Evolutionary conservation across 495 filamentous ascomycete species (phyloP), one percentile per base, ranked within the genome.

Genomic region (Oidiodendron maius): DNA sequence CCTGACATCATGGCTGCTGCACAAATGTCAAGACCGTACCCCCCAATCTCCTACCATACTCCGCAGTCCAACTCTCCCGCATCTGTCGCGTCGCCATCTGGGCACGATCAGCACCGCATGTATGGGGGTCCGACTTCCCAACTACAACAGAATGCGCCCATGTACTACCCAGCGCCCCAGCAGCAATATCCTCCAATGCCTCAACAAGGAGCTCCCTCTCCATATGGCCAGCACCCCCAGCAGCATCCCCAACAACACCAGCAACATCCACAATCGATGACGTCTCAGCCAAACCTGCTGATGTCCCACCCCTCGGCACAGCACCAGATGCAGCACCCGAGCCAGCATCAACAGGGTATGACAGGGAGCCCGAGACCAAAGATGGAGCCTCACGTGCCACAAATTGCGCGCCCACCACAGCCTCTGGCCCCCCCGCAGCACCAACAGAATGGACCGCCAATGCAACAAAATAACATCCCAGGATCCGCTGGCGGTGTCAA

Each of bases 11-110:
- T 97, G 93, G 91, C 93, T 51, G 80, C 91, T 44, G 82, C 91
- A 53, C 84, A 87, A 61, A 91, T 96, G 82, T 85, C 84, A 62
- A 78, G 82, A 62, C 74, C 75, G 41, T 96, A 91, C 53, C 91
- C 91, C 20, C 88, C 91, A 22, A 96, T 96, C 52, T 70, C 68
- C 4, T 96, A 98, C 60, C 89, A 96, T 61, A 95, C 91, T 2
- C 90, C 91, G 13, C 89, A 96, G 70, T 95, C 90, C 21, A 94
- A 89, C 65, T 96, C 93, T 18, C 93, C 93, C 28, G 87, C 88
- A n/a, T 96, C 93, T 48, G 90, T 96, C 51, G 85, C 91, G 46
- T 96, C 93, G 15, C 84, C 87, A 4, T 89, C 91, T 40, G 76
- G 78, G 18, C 89, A 95, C 58, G 93, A 98, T 55, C 91, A 89